Evolutionary conservation across 352 stramenopile species (phyloP).

Genomic region (Porosira glacialis): DNA sequence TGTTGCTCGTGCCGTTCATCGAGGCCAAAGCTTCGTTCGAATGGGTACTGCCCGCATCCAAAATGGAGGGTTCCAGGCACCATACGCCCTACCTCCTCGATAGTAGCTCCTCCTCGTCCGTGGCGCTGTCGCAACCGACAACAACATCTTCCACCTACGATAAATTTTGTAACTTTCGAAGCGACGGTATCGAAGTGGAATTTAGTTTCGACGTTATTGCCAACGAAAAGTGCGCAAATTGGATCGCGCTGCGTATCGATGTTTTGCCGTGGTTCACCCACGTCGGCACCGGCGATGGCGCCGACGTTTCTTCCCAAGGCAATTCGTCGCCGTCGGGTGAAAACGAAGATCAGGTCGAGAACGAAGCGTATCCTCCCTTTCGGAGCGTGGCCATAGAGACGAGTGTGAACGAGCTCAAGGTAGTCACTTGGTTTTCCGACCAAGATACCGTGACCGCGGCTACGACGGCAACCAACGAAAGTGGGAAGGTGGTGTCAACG

Average conservation of each 20-base stretch:
- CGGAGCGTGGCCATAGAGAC: slow-evolving; percentile 32
- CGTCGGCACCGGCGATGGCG: too few species aligned
- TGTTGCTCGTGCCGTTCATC: slow-evolving; percentile 50
- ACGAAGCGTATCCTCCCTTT: slow-evolving; percentile 36
- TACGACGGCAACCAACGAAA: too few species aligned
- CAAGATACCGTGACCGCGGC: slow-evolving; percentile 15
- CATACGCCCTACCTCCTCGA: slow-evolving; percentile 47
- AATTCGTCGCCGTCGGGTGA: slow-evolving; percentile 29
- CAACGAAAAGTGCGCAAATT: slow-evolving; percentile 36
- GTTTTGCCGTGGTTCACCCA: slow-evolving; percentile 65
- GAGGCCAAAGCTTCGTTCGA: slow-evolving; percentile 33
- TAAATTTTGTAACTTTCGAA: slow-evolving; percentile 56
- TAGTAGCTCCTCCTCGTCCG: background rate
- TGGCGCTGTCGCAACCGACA: background rate
- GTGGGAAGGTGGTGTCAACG: too few species aligned
- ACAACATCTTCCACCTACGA: slow-evolving; percentile 1
- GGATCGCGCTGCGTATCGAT: slow-evolving; percentile 57
- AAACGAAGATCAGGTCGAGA: slow-evolving; percentile 16
- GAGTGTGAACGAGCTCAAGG: slow-evolving; percentile 21
- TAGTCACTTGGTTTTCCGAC: slow-evolving; percentile 50
- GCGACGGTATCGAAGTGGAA: slow-evolving; percentile 41
- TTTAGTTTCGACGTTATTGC: slow-evolving; percentile 40
- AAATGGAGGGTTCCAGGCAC: slow-evolving; percentile 25
- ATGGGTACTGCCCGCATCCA: slow-evolving; percentile 46
- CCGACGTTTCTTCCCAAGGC: too few species aligned